Evolutionary conservation across 148 eudicot species (phyloP).

Genomic region (Fagopyrum homotropicum): DNA sequence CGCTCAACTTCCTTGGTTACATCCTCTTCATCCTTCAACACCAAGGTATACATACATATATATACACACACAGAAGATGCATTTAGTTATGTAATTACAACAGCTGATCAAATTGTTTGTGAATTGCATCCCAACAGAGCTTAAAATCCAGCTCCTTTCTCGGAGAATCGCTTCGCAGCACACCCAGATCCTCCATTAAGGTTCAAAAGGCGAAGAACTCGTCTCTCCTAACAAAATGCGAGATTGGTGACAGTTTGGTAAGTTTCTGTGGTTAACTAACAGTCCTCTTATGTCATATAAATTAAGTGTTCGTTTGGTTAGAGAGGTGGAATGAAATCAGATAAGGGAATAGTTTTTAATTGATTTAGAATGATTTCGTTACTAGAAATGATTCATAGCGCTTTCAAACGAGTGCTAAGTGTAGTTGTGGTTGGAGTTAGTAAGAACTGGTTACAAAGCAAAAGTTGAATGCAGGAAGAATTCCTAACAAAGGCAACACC

Average conservation of each 20-base stretch:
- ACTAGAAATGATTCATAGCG: too few relatives aligned
- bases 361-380: too few relatives aligned
- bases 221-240: conserved; percentile 52
- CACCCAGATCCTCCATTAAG: conserved; percentile 54
- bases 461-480: conserved; percentile 54
- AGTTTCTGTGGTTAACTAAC: conserved; percentile 17
- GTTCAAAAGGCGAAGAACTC: conserved; percentile 47
- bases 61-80: not conserved
- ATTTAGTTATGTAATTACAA: not conserved
- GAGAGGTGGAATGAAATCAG: too few relatives aligned
- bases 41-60: conserved; percentile 39
- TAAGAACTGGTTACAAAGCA: not conserved
- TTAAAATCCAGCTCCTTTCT: conserved; percentile 75
- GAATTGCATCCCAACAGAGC: conserved; percentile 30
- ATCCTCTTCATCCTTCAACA: conserved; percentile 40
- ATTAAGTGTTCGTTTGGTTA: too few relatives aligned
- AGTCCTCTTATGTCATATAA: too few relatives aligned
- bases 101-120: not conserved
- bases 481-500: conserved; percentile 76
- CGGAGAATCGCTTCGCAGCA: conserved; percentile 58
- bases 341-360: too few relatives aligned
- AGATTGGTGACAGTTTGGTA: conserved; percentile 94
- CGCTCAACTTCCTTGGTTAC: conserved; percentile 36
- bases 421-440: not conserved
- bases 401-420: too few relatives aligned